Conservation (phyloP, 192 early-diverging fungal genomes). For the Coemansia umbellata region DNA sequence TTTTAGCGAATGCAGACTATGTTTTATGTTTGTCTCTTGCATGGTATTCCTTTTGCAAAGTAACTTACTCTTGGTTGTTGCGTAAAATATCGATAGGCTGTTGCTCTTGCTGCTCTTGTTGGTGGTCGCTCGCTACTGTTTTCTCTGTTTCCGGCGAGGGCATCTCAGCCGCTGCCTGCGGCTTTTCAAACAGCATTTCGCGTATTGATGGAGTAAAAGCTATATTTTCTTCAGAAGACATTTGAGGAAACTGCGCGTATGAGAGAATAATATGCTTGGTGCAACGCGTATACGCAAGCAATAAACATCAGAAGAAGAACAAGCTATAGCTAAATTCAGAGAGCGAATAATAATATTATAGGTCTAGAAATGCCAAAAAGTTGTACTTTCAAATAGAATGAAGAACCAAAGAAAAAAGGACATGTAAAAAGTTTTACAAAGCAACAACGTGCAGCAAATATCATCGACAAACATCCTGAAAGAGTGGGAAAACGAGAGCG, state of each 20-base stretch:
- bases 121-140: neutral
- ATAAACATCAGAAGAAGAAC: slow-evolving; percentile 2
- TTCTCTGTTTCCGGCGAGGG: slow-evolving; percentile 11
- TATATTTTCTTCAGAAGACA: slow-evolving; percentile 28
- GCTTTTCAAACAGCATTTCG: neutral
- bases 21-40: neutral
- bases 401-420: neutral
- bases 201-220: neutral
- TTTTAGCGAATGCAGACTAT: no score
- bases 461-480: neutral
- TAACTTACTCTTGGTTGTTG: slow-evolving; percentile 42
- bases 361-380: neutral
- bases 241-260: neutral
- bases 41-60: neutral
- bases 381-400: neutral
- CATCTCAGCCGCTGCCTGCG: neutral
- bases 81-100: slow-evolving; percentile 9
- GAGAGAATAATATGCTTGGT: slow-evolving; percentile 3
- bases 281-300: slow-evolving; percentile 2
- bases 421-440: neutral
- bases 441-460: neutral
- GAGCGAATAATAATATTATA: neutral
- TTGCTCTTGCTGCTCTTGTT: neutral
- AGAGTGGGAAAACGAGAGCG: neutral
- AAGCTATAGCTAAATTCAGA: neutral